Base-by-base conservation (phyloP, 2,329 filamentous ascomycete species). In the Claviceps quebecensis region DNA sequence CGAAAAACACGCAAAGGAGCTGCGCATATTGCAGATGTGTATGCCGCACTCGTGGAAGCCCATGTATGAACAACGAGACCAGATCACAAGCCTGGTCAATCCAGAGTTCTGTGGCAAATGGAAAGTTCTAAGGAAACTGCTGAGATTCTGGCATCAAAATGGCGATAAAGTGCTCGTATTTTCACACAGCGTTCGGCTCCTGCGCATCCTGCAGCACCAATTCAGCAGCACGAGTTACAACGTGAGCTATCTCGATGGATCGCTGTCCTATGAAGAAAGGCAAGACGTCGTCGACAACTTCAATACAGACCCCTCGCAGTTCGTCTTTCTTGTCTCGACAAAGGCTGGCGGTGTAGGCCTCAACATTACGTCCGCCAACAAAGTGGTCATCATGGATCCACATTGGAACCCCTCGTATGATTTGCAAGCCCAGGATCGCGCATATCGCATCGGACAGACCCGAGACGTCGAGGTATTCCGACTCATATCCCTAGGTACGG, bases 341-440 rank as follows among this genome's bases (percentile, higher is more conserved):
- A 87, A 86, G 62, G 90, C 93, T 2, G 93, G 93, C 23, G 93
- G 93, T 4, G 86, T 96, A 0, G 93, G 93, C 0, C 73, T 98
- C 29, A 98, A 98, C 63, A 97, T 98, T 62, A 95, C 91, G 0
- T 93, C 88, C 2, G 93, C 93, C 1, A 98, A 98, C 69, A 97
- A 97, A 68, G 93, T 98, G 0, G 91, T 98, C 41, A 87, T 98
- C 38, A 83, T 97, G 47, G 93, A 97, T 63, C 93, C 93, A 0
- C 93, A 97, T 60, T 98, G 93, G 93, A 98, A 98, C 58, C 93
- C 93, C 0, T 80, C 87, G 2, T 91, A 93, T 58, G 93, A 98
- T 61, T 75, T 97, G 0, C 93, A 98, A 66, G 93, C 93, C 0
- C 93, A 98, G 67, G 93, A 98, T 63, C 81, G 93, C 49, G 93